phyloP scores from a whole-genome alignment of 352 stramenopile species.

The Pythium guiyangense region DNA sequence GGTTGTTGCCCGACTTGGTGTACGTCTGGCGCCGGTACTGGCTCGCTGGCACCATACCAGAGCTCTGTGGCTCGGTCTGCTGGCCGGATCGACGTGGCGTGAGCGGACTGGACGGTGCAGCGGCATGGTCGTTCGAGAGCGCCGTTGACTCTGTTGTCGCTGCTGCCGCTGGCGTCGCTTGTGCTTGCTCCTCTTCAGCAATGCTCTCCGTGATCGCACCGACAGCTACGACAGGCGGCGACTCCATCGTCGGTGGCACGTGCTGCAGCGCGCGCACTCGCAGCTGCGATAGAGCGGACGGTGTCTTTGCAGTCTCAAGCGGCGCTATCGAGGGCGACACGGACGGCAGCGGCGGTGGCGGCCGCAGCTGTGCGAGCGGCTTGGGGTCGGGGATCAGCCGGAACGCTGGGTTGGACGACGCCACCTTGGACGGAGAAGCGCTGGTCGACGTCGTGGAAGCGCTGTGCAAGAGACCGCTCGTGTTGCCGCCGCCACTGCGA shows the following conservation, averaged over 20 bases:
- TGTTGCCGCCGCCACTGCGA: background rate
- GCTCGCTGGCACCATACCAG: slow-evolving; percentile 1
- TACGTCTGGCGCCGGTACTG: slow-evolving; percentile 2
- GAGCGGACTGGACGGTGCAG: background rate
- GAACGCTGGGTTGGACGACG: background rate
- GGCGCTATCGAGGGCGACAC: background rate
- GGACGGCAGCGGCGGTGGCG: background rate
- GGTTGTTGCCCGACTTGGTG: slow-evolving; percentile 1
- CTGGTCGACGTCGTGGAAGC: background rate
- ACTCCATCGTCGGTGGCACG: background rate
- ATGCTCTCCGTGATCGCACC: background rate
- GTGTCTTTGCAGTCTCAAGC: background rate
- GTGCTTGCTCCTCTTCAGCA: background rate
- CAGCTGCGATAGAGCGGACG: background rate
- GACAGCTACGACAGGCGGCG: background rate
- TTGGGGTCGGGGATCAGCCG: slow-evolving; percentile 6
- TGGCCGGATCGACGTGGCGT: background rate
- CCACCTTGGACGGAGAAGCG: slow-evolving; percentile 1
- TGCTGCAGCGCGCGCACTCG: background rate
- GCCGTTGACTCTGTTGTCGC: background rate
- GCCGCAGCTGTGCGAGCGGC: background rate
- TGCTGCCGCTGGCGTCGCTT: background rate
- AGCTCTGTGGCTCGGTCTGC: background rate
- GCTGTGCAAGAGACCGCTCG: background rate
- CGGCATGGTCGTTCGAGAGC: too few species aligned